Evolutionary conservation across 306 rosid genomes (phyloP), one percentile per base, ranked within the genome.

Genomic region (Cicer judaicum): DNA sequence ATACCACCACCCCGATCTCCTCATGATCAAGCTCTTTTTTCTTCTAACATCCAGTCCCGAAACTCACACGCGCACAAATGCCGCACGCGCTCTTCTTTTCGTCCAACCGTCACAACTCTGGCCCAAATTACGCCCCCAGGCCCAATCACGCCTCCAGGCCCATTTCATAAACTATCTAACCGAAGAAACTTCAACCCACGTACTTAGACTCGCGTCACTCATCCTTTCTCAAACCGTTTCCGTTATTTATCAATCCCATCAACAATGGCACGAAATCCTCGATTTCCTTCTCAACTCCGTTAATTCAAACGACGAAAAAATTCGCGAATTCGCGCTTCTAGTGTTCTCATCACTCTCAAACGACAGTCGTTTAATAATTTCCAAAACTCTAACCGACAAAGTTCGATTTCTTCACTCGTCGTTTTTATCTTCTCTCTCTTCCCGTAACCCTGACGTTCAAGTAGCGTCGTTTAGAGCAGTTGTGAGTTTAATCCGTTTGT

Each of bases 1-100:
- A 43, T 63, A 66, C 9, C 79, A 70, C 67, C 74, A 74, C 75
- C 86, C 88, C 0, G 75, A 81, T 53, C 62, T 81, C 19, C 81
- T 85, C 65, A 66, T 85, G 72, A 71, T 81, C 71, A 85, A 81
- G 19, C 86, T 85, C 56, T 70, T 64, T 54, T 81, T 66, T 78
- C 77, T 75, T 40, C 41, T 79, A 1, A 68, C 75, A 1, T 60
- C 59, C 48, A 5, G 55, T 12, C 15, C 80, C 0, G 2, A 29
- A 2, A 14, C 8, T 10, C 10, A 56, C 41, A 75, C 84, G 0
- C 86, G 88, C 38, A 40, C 80, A 52, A 24, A 79, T 46, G 81
- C 86, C 38, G 76, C 80, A 49, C 80, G 80, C 61, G 38, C 77
- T 19, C 54, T 85, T 19, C 70, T 1, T 24, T 43, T 71, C 56